Evolutionary conservation across 2,329 filamentous ascomycete genomes (phyloP), one percentile per base, ranked within the genome.

Genomic region (Chalara sp.): DNA sequence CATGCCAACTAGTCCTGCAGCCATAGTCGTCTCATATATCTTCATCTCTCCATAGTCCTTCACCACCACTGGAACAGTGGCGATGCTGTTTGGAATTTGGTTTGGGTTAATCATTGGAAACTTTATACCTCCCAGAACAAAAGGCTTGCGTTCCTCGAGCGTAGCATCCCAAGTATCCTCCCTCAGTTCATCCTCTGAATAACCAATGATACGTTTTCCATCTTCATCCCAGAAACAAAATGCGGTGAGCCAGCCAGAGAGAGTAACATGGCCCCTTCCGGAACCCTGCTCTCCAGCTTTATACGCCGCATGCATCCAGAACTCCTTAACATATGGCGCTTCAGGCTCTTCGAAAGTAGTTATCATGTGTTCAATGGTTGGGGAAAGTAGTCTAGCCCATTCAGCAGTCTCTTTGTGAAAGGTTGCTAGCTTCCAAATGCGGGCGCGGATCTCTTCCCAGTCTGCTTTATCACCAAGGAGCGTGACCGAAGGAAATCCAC

Each of bases 401-500:
- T 53, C 39, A 6, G 55, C 56, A 0, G 66, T 53, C 45, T 73
- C 64, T 6, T 61, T 46, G 0, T 69, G 70, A 47, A 68, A 67
- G 4, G 57, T 50, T 0, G 47, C 30, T 1, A 74, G 52, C 33
- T 65, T 63, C 11, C 70, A 63, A 2, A 70, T 39, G 13, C 61
- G 61, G 1, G 13, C 31, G 2, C 63, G 50, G 1, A 75, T 54
- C 4, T 57, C 49, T 44, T 54, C 57, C 69, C 74, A 81, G 60
- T 81, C 76, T 1, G 53, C 50, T 10, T 65, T 58, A 39, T 73
- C 67, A 2, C 78, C 77, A 0, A 75, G 66, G 1, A 81, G 61
- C 0, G 76, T 80, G 0, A 80, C 74, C 0, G 69, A 71, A 0
- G 78, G 78, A 2, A 81, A 65, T 0, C 76, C 77, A 54, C 76